These are phyloP conservation scores for Yamagishiella unicocca DNA, from an alignment of 139 green algal species.

Conservation along the genomic window DNA sequence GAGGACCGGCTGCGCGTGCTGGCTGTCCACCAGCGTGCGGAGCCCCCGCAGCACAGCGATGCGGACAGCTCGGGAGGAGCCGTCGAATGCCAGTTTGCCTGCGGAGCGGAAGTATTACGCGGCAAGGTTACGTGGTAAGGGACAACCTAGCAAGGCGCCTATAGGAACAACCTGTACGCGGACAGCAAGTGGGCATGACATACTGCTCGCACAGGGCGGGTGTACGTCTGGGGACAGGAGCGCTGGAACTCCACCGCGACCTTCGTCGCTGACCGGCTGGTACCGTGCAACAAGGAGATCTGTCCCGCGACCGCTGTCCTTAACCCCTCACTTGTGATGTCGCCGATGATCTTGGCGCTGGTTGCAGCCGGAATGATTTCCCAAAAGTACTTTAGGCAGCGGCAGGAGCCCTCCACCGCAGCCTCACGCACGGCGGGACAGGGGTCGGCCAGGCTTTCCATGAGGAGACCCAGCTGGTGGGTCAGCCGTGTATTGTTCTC, in stretches of 20 bases:
- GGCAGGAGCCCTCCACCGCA: slow-evolving; percentile 68
- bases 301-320: too few species aligned
- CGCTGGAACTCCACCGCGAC: too few species aligned
- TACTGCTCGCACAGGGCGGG: too few species aligned
- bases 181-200: too few species aligned
- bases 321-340: slow-evolving; percentile 73
- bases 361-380: slow-evolving; percentile 84
- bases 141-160: too few species aligned
- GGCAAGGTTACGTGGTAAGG: too few species aligned
- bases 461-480: slow-evolving; percentile 65
- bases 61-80: slow-evolving; percentile 61
- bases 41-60: slow-evolving; percentile 75
- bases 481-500: slow-evolving; percentile 76
- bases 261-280: too few species aligned
- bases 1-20: slow-evolving; percentile 80
- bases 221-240: too few species aligned
- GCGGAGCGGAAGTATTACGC: too few species aligned
- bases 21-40: slow-evolving; percentile 74
- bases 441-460: slow-evolving; percentile 70
- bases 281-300: too few species aligned
- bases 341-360: slow-evolving; percentile 68
- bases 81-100: slow-evolving; percentile 81
- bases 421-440: slow-evolving; percentile 73
- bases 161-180: too few species aligned
- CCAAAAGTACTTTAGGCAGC: slow-evolving; percentile 83